These are phyloP conservation scores for Leccinum rimulosum DNA, from an alignment of 768 basidiomycete species.

Conservation along the genomic window DNA sequence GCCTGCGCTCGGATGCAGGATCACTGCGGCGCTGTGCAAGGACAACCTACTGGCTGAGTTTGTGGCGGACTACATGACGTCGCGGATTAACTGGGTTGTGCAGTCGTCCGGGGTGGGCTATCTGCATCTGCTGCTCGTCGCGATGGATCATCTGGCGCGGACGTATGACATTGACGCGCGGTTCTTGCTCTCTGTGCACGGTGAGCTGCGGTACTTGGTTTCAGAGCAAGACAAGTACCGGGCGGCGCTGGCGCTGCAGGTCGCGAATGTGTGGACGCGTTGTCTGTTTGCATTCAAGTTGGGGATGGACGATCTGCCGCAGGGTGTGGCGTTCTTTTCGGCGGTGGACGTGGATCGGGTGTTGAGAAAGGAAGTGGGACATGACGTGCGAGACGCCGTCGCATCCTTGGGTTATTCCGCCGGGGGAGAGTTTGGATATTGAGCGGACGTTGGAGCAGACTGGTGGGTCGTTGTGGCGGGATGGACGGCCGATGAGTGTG, in stretches of 20 bases:
- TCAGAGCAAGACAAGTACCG: slow-evolving; percentile 86
- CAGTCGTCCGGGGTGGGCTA: slow-evolving; percentile 98
- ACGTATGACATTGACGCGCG: slow-evolving; percentile 85
- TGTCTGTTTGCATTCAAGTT: slow-evolving; percentile 85
- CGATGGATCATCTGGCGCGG: slow-evolving; percentile 84
- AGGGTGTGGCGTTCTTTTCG: slow-evolving; percentile 96
- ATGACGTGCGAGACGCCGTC: slow-evolving; percentile 96
- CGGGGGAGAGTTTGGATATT: slow-evolving; percentile 43
- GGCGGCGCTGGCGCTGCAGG: slow-evolving; percentile 88
- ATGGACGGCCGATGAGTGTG: slow-evolving; percentile 53
- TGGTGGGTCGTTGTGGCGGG: slow-evolving; percentile 60
- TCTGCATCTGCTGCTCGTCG: slow-evolving; percentile 91
- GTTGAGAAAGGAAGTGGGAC: slow-evolving; percentile 89
- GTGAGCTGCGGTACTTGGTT: slow-evolving; percentile 93
- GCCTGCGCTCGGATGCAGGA: slow-evolving; percentile 90
- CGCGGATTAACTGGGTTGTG: slow-evolving; percentile 98
- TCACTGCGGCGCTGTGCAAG: slow-evolving; percentile 91
- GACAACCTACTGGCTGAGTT: slow-evolving; percentile 80
- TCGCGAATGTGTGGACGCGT: slow-evolving; percentile 95
- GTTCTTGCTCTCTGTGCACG: slow-evolving; percentile 97
- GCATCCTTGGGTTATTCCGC: slow-evolving; percentile 74
- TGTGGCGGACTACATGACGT: slow-evolving; percentile 88
- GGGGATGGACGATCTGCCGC: slow-evolving; percentile 96
- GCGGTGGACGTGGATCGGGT: slow-evolving; percentile 84
- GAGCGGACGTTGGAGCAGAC: slow-evolving; percentile 61